A percentile compares a stretch with the other conserved stretches of the same genome.
Evolutionary conservation across 148 eudicot species (phyloP).

Genomic region (Bassia scoparia): DNA sequence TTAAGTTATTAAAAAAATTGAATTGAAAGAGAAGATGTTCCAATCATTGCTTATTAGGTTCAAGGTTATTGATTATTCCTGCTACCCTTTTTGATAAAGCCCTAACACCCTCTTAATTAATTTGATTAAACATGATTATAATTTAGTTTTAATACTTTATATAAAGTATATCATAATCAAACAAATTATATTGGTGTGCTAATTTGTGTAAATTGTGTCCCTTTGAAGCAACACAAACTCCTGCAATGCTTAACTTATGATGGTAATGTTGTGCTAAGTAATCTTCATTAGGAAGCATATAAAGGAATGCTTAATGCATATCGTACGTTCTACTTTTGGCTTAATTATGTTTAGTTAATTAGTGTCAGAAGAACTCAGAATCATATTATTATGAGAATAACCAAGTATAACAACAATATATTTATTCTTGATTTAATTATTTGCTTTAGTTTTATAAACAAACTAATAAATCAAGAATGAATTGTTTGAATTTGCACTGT

Average conservation of each 20-base stretch:
- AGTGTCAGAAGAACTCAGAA: no score
- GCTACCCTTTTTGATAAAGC: slow-evolving; percentile 28
- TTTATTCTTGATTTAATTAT: no score
- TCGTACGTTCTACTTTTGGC: background rate
- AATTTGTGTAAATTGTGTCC: slow-evolving; percentile 15
- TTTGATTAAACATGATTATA: background rate
- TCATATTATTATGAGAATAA: no score
- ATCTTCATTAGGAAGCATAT: background rate
- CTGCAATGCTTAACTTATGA: background rate
- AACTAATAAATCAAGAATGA: no score
- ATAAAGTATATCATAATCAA: slow-evolving; percentile 7
- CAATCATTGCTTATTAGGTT: slow-evolving; percentile 23
- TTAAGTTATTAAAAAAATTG: background rate
- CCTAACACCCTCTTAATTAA: slow-evolving; percentile 19
- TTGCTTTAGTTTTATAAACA: no score
- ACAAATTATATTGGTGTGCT: background rate
- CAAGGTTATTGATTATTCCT: slow-evolving; percentile 19
- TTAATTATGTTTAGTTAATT: background rate
- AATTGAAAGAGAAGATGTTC: slow-evolving; percentile 25
- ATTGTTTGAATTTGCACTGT: no score
- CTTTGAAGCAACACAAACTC: slow-evolving; percentile 12
- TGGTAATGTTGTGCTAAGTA: background rate
- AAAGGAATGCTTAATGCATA: background rate
- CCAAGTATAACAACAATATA: no score
- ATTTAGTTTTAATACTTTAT: no score